A percentile compares a stretch with the other conserved stretches of the same genome.
These are phyloP conservation scores for Cyanidiococcus yangmingshanensis DNA, from an alignment of 23 red algal genomes.

Conservation along the genomic window DNA sequence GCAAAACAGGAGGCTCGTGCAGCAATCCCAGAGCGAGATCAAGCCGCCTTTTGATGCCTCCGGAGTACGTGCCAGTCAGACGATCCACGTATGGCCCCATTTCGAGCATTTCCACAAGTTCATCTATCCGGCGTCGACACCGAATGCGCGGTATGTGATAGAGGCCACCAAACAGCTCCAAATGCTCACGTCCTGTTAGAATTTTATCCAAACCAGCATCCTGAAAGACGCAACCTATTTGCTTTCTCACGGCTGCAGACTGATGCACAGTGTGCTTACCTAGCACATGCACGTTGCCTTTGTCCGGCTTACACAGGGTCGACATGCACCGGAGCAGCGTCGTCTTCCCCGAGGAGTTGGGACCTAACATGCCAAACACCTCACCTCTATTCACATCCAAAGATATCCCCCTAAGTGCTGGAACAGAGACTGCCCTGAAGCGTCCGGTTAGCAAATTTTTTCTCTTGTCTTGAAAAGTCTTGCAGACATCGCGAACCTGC, in stretches of 20 bases:
- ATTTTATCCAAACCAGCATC: constrained; percentile 90
- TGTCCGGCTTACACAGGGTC: constrained; percentile 47
- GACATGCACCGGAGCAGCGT: constrained; percentile 78
- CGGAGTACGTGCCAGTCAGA: constrained; percentile 71
- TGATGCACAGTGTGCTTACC: constrained; percentile 57
- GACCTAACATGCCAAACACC: constrained; percentile 74
- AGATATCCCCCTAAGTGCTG: constrained; percentile 48
- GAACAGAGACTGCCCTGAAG: neutral
- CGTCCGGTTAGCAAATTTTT: neutral
- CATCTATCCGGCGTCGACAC: constrained; percentile 36
- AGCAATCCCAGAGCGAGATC: constrained; percentile 87
- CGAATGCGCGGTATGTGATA: constrained; percentile 35
- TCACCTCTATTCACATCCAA: constrained; percentile 37
- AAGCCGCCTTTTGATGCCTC: constrained; percentile 62
- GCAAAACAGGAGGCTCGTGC: constrained; percentile 62
- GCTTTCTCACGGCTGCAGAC: constrained; percentile 30
- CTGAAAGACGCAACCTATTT: constrained; percentile 76
- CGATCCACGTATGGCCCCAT: constrained; percentile 81
- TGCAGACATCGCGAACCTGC: neutral
- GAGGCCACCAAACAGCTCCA: constrained; percentile 72
- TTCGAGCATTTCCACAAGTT: constrained; percentile 44
- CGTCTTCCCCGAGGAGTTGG: constrained; percentile 84
- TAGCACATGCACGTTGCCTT: constrained; percentile 42
- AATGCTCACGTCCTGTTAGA: constrained; percentile 90
- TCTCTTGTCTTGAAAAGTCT: neutral